Evolutionary conservation across 2,329 filamentous ascomycete genomes (phyloP), one percentile per base, ranked within the genome.

Genomic region (Hymenoscyphus infarciens): DNA sequence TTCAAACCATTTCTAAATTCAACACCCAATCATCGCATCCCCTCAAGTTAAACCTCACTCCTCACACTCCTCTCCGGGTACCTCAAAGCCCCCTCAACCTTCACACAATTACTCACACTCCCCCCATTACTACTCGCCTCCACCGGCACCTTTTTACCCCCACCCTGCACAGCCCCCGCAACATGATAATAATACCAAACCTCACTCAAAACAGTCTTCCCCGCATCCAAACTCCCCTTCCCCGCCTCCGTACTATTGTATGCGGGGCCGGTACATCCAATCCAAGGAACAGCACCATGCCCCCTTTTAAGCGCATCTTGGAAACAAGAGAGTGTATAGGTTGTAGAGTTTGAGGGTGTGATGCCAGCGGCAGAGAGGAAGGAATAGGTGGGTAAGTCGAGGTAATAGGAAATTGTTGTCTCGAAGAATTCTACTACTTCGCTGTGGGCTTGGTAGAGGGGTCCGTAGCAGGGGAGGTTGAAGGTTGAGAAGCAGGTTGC

Each of bases 401-500:
- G 77, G 77, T 84, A 86, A 74, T 83, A 88, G 45, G 76, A 72
- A 61, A 87, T 80, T 13, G 81, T 76, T 0, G 86, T 87, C 72
- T 83, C 78, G 77, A 86, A 87, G 76, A 83, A 89, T 65, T 88
- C 83, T 38, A 86, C 77, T 1, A 89, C 80, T 27, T 89, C 86
- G 64, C 81, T 76, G 73, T 87, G 82, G 67, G 82, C 59, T 56
- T 73, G 71, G 72, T 86, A 85, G 65, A 78, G 70, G 5, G 85
- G 83, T 0, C 84, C 84, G 73, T 87, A 89, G 80, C 87, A 90
- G 33, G 83, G 80, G 5, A 79, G 75, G 70, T 88, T 84, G 71
- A 89, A 89, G 64, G 82, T 87, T 56, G 81, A 84, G 77, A 78
- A 89, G 79, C 87, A 90, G 15, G 86, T 89, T 2, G 81, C 86